A percentile compares a stretch with the other conserved stretches of the same genome.
Conservation (phyloP, 202 grass and related monocot genomes). For the Saccharum hybrid region DNA sequence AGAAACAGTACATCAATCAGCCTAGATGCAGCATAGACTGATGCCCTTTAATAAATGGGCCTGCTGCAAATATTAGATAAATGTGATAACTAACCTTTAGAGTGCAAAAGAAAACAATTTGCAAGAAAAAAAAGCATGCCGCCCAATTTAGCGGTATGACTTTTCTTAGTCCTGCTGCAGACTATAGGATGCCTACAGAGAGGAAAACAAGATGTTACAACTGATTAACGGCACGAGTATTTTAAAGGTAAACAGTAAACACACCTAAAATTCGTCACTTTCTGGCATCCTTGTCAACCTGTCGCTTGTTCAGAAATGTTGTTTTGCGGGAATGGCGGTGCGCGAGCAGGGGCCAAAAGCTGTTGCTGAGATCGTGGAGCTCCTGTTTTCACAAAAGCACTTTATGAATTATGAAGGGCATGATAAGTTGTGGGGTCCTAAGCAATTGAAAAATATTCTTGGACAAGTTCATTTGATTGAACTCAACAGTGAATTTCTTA, state of each 20-base stretch:
- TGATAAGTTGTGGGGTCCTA: not conserved
- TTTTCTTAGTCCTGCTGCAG: constrained; percentile 83
- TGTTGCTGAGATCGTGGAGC: constrained; percentile 62
- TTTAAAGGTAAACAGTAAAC: not conserved
- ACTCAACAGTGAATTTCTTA: constrained; percentile 36
- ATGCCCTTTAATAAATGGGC: not conserved
- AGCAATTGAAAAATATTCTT: constrained; percentile 7
- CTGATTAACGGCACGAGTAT: not conserved
- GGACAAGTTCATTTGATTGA: constrained; percentile 7
- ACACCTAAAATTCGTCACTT: constrained; percentile 52
- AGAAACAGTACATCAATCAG: constrained; percentile 25
- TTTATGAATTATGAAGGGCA: constrained; percentile 6
- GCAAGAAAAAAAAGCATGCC: constrained; percentile 81
- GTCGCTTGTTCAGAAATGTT: constrained; percentile 63
- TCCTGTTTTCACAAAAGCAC: constrained; percentile 49
- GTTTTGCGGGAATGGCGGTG: constrained; percentile 59
- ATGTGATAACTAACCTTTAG: constrained; percentile 54
- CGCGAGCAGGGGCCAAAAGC: constrained; percentile 54
- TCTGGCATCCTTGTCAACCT: constrained; percentile 50
- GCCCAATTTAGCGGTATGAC: constrained; percentile 65
- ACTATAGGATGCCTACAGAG: constrained; percentile 59
- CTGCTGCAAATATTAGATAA: not conserved
- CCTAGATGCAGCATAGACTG: not conserved
- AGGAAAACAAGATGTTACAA: constrained; percentile 12
- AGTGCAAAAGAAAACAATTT: constrained; percentile 70